Percentiles rank a stretch among this genome's conserved stretches.
These are phyloP conservation scores for Penicillium parvum DNA, from an alignment of 495 filamentous ascomycete species.

Conservation along the genomic window DNA sequence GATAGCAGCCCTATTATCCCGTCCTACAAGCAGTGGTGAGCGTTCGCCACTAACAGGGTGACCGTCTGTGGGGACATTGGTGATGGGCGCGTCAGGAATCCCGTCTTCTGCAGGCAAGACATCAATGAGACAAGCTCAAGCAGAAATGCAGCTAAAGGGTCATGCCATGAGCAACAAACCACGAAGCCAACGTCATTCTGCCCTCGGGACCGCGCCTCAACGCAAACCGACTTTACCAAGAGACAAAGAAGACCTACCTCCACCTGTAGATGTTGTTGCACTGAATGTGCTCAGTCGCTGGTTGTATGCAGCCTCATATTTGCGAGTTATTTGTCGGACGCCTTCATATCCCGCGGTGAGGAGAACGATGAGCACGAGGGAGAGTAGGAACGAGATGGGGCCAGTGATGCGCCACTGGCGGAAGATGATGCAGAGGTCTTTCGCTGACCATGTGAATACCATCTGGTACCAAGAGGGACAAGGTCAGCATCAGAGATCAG, in stretches of 20 bases:
- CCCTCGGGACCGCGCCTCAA: neutral
- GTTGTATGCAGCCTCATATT: conserved; percentile 64
- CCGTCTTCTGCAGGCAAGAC: conserved; percentile 44
- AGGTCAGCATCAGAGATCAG: conserved; percentile 1
- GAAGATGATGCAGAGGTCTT: conserved; percentile 93
- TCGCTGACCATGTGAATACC: conserved; percentile 94
- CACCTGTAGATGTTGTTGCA: conserved; percentile 17
- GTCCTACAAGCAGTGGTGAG: conserved; percentile 70
- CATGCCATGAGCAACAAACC: neutral
- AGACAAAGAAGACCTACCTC: conserved; percentile 48
- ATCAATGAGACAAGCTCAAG: conserved; percentile 32
- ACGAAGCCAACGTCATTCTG: conserved; percentile 5
- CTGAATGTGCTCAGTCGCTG: conserved; percentile 47
- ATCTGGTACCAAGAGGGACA: conserved; percentile 52
- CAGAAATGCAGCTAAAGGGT: conserved; percentile 7
- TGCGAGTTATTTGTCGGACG: conserved; percentile 67
- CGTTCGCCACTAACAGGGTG: conserved; percentile 44
- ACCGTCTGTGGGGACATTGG: conserved; percentile 19
- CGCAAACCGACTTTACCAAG: too few species aligned
- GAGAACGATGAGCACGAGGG: conserved; percentile 73
- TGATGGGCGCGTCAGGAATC: conserved; percentile 30
- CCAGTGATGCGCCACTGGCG: conserved; percentile 78
- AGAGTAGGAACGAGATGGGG: conserved; percentile 67
- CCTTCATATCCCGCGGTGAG: conserved; percentile 89
- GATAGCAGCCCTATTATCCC: conserved; percentile 40